A percentile compares a stretch with the other conserved stretches of the same genome.
Conservation (phyloP, 2,329 filamentous ascomycete species). For the Xylaria sp. region DNA sequence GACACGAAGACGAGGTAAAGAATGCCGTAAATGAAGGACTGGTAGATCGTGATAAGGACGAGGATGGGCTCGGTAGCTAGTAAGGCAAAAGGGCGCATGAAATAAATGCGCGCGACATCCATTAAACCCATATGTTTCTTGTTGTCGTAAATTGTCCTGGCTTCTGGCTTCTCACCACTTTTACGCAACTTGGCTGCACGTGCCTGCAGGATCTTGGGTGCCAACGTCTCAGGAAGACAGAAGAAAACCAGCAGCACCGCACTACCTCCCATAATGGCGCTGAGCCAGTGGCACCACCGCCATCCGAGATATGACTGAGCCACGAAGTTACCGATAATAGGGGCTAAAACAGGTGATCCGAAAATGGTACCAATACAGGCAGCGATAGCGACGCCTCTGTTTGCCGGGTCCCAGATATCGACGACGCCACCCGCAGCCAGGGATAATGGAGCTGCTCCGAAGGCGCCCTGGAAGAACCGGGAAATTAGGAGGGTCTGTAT, state of each 20-base stretch:
- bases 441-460: slow-evolving; percentile 56
- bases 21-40: slow-evolving; percentile 59
- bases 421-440: slow-evolving; percentile 58
- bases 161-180: slow-evolving; percentile 32
- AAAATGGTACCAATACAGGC: slow-evolving; percentile 49
- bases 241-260: slow-evolving; percentile 28
- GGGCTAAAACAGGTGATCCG: slow-evolving; percentile 32
- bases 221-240: slow-evolving; percentile 33
- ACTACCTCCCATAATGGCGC: slow-evolving; percentile 44
- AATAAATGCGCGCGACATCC: slow-evolving; percentile 32
- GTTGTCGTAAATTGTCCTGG: slow-evolving; percentile 25
- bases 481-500: slow-evolving; percentile 42
- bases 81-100: slow-evolving; percentile 48
- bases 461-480: slow-evolving; percentile 59
- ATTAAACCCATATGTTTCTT: slow-evolving; percentile 21
- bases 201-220: slow-evolving; percentile 46
- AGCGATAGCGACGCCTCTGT: slow-evolving; percentile 52
- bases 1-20: slow-evolving; percentile 60
- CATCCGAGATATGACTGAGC: slow-evolving; percentile 35
- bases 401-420: slow-evolving; percentile 55
- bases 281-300: slow-evolving; percentile 48
- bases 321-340: slow-evolving; percentile 39
- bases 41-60: slow-evolving; percentile 57
- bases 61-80: slow-evolving; percentile 61
- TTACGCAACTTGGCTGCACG: slow-evolving; percentile 41